Evolutionary conservation across 805 yeast genomes (phyloP), one percentile per base, ranked within the genome.

Genomic region (Komagataella populi): DNA sequence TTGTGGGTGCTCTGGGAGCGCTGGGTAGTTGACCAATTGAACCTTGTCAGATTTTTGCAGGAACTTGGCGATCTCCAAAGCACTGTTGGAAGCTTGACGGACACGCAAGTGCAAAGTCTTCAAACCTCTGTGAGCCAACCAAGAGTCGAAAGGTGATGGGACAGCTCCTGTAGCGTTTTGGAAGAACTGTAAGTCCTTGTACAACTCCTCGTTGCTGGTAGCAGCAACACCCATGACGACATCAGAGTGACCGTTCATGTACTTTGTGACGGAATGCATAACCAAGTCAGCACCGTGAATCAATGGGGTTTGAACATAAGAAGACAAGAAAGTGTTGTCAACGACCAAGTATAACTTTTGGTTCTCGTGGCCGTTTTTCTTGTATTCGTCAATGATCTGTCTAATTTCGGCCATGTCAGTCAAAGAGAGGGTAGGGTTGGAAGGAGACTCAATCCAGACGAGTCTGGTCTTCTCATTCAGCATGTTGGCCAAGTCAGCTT

Each of bases 91-190:
- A 45, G 93, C 83, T 60, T 83, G 85, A 61, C 78, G 76, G 45
- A 80, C 84, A 67, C 96, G 78, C 68, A 87, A 73, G 63, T 86
- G 93, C 63, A 87, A 73, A 46, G 96, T 87, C 76, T 85, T 87
- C 63, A 87, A 74, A 63, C 96, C 96, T 66, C 96, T 78, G 74
- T 87, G 96, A 52, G 95, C 90, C 66, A 87, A 81, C 95, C 95
- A 87, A 46, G 88, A 77, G 70, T 88, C 96, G 65, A 87, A 88
- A 51, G 96, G 87, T 18, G 95, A 85, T 56, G 95, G 95, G 56
- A 87, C 78, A 23, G 95, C 88, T 55, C 96, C 96, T 60, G 85
- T 73, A 56, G 95, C 95, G 61, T 87, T 87, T 69, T 87, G 95
- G 67, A 87, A 74, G 72, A 85, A 87, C 55, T 85, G 74, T 68